Evolutionary conservation across 345 rosid genomes (phyloP).

Genomic region (Cardamine chenopodiifolia): DNA sequence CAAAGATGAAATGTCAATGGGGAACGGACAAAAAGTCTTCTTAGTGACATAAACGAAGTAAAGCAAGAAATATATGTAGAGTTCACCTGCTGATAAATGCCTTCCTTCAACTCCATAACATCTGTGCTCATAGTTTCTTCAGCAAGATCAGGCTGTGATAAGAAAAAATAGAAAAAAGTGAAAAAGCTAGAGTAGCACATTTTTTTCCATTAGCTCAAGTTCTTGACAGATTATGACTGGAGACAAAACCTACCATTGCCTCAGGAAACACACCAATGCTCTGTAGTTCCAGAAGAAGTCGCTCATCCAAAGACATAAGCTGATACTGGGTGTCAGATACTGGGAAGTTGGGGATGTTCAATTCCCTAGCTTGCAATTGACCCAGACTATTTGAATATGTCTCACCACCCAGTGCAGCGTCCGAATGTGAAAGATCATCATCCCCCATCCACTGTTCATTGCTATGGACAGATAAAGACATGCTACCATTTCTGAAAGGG

Average conservation of each 20-base stretch:
- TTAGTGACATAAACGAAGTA: background rate
- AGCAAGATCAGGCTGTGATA: constrained; percentile 82
- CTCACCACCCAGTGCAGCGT: constrained; percentile 59
- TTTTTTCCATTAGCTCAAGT: background rate
- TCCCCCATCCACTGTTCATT: constrained; percentile 76
- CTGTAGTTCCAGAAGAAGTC: constrained; percentile 78
- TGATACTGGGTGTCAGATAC: constrained; percentile 71
- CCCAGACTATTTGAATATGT: constrained; percentile 63
- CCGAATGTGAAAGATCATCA: constrained; percentile 70
- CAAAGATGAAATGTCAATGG: constrained; percentile 11
- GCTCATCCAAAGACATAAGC: constrained; percentile 72
- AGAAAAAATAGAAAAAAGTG: constrained; percentile 9
- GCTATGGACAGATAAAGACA: constrained; percentile 69
- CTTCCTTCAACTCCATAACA: constrained; percentile 68
- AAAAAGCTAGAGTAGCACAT: background rate
- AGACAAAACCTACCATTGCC: constrained; percentile 60
- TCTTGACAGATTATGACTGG: background rate
- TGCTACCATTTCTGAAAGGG: constrained; percentile 61
- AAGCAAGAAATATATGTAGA: background rate
- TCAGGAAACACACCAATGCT: constrained; percentile 89
- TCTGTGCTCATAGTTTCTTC: constrained; percentile 72
- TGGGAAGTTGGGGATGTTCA: constrained; percentile 48
- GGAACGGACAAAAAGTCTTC: background rate
- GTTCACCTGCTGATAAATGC: constrained; percentile 71
- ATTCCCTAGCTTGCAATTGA: constrained; percentile 59